phyloP scores from a whole-genome alignment of 2,329 filamentous ascomycete genomes.

The Xylariaceae sp. region DNA sequence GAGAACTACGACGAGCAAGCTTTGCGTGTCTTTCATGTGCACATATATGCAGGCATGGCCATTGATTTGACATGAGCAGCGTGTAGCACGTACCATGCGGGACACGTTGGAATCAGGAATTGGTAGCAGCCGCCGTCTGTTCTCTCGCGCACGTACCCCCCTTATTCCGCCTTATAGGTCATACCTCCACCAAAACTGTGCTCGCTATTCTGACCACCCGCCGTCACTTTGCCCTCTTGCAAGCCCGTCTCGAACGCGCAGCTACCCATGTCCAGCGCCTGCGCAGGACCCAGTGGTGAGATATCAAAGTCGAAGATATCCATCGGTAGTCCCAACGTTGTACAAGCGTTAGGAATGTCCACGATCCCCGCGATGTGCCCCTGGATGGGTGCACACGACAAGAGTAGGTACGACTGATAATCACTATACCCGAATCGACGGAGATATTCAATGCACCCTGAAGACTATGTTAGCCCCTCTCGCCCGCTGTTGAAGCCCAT shows the following conservation, averaged over 20 bases:
- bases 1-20: too few relatives aligned
- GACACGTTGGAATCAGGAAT: not conserved
- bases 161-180: slow-evolving; percentile 41
- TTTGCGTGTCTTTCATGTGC: too few relatives aligned
- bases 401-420: slow-evolving; percentile 80
- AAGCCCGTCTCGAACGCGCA: slow-evolving; percentile 63
- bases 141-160: slow-evolving; percentile 9
- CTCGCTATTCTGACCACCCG: slow-evolving; percentile 46
- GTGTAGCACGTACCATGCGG: too few relatives aligned
- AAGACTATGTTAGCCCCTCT: not conserved
- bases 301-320: slow-evolving; percentile 97
- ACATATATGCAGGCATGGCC: not conserved
- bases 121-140: slow-evolving; percentile 14
- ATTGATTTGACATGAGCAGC: too few relatives aligned
- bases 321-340: slow-evolving; percentile 82
- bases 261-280: slow-evolving; percentile 60
- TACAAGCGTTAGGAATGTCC: slow-evolving; percentile 88
- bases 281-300: slow-evolving; percentile 58
- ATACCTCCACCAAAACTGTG: slow-evolving; percentile 50
- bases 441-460: slow-evolving; percentile 74
- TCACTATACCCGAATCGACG: slow-evolving; percentile 67
- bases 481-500: not conserved
- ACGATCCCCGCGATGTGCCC: slow-evolving; percentile 88
- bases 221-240: slow-evolving; percentile 41
- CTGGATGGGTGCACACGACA: slow-evolving; percentile 83